Conservation (phyloP, 2,329 filamentous ascomycete species). For the Thelonectria olida region DNA sequence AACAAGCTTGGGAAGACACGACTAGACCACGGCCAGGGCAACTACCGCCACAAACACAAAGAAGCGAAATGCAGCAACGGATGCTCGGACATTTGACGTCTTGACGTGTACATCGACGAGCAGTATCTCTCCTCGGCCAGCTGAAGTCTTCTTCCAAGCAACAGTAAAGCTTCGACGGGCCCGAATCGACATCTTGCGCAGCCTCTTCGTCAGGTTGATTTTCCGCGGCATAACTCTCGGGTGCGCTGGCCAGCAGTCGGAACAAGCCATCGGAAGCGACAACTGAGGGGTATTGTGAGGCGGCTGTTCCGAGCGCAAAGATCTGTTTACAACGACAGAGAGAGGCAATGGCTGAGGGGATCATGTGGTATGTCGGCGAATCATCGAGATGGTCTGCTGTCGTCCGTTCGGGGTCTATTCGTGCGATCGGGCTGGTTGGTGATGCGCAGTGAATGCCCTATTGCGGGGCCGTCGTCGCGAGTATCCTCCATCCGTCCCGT, state of each 20-base stretch:
- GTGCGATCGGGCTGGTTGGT: conserved; percentile 4
- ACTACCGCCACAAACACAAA: too few species aligned
- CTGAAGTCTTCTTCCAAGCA: neutral
- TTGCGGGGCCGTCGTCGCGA: conserved; percentile 2
- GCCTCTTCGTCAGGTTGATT: neutral
- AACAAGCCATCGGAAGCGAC: neutral
- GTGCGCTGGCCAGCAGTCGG: neutral
- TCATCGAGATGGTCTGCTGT: neutral
- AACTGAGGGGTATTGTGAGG: neutral
- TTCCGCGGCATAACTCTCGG: neutral
- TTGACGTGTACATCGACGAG: too few species aligned
- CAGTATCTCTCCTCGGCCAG: neutral
- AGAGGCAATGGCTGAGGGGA: neutral
- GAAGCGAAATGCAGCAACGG: too few species aligned
- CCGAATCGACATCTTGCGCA: neutral
- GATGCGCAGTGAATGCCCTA: conserved; percentile 5
- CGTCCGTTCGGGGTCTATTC: neutral
- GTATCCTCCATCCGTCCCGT: neutral
- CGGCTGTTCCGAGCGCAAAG: neutral
- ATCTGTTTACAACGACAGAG: neutral
- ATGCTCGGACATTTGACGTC: too few species aligned
- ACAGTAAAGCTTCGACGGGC: neutral
- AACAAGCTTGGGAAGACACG: too few species aligned
- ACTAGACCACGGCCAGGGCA: too few species aligned
- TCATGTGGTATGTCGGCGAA: neutral